Conservation (phyloP, 768 basidiomycete species). For the Collybiopsis confluens region DNA sequence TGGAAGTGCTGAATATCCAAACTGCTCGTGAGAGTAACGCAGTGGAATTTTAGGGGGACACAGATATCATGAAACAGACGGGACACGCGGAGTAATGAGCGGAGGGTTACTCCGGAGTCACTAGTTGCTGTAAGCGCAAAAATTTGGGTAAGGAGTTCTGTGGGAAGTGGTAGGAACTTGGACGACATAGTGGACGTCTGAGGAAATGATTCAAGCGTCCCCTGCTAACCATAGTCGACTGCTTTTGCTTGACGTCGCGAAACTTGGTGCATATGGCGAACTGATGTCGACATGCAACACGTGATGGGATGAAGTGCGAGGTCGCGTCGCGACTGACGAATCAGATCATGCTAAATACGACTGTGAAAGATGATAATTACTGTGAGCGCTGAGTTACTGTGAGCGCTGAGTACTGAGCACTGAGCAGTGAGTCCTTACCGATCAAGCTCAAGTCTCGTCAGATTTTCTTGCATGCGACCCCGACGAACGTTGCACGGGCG, state of each 20-base stretch:
- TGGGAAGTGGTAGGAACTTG: neutral
- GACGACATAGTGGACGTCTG: neutral
- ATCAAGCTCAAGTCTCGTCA: too few relatives aligned
- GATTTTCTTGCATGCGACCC: too few relatives aligned
- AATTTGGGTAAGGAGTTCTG: neutral
- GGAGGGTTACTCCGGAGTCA: constrained; percentile 8
- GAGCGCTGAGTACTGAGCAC: too few relatives aligned
- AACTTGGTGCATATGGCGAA: neutral
- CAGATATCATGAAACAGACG: constrained; percentile 35
- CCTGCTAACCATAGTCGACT: too few relatives aligned
- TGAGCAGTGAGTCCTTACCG: too few relatives aligned
- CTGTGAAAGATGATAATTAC: too few relatives aligned
- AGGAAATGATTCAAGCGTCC: too few relatives aligned
- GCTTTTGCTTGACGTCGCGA: too few relatives aligned
- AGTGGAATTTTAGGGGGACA: constrained; percentile 35
- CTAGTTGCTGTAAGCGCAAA: neutral
- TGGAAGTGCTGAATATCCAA: constrained; percentile 24
- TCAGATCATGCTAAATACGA: too few relatives aligned
- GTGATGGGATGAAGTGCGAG: neutral
- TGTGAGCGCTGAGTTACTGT: too few relatives aligned
- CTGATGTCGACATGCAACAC: constrained; percentile 4
- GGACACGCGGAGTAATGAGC: constrained; percentile 34
- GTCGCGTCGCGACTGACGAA: too few relatives aligned
- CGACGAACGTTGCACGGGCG: too few relatives aligned
- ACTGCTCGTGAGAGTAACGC: constrained; percentile 28